phyloP scores from a whole-genome alignment of 352 stramenopile species.

The Nothophytophthora sp. region DNA sequence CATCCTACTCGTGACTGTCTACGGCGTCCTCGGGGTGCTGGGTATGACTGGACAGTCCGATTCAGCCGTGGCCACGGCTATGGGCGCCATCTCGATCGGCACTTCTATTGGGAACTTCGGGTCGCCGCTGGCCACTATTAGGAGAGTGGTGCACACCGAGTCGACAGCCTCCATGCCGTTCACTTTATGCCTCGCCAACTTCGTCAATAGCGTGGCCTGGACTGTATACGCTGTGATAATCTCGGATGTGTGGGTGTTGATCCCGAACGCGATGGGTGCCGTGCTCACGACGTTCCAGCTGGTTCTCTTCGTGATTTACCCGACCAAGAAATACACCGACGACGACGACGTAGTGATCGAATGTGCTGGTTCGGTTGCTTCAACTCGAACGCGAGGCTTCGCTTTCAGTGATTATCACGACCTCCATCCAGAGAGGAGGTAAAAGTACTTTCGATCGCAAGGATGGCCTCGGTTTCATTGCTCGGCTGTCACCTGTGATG shows the following conservation, averaged over 20 bases:
- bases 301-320: conserved; percentile 28
- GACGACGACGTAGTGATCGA: conserved; percentile 1
- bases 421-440: neutral
- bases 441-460: conserved; percentile 20
- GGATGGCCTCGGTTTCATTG: conserved; percentile 17
- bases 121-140: conserved; percentile 53
- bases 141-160: conserved; percentile 22
- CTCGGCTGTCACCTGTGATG: conserved; percentile 9
- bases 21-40: conserved; percentile 30
- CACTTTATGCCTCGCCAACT: conserved; percentile 27
- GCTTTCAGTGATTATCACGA: conserved; percentile 18
- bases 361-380: no score
- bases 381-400: conserved; percentile 15
- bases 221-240: conserved; percentile 41
- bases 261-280: conserved; percentile 38
- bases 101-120: conserved; percentile 59
- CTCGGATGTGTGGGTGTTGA: conserved; percentile 42
- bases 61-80: conserved; percentile 27
- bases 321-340: conserved; percentile 8
- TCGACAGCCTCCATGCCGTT: conserved; percentile 37
- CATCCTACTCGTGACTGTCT: conserved; percentile 32
- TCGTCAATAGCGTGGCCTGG: conserved; percentile 50
- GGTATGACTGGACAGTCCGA: conserved; percentile 29
- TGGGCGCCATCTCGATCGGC: conserved; percentile 49
- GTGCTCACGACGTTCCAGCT: conserved; percentile 26